Base-by-base conservation (phyloP, 345 rosid species). In the Heritiera littoralis region DNA sequence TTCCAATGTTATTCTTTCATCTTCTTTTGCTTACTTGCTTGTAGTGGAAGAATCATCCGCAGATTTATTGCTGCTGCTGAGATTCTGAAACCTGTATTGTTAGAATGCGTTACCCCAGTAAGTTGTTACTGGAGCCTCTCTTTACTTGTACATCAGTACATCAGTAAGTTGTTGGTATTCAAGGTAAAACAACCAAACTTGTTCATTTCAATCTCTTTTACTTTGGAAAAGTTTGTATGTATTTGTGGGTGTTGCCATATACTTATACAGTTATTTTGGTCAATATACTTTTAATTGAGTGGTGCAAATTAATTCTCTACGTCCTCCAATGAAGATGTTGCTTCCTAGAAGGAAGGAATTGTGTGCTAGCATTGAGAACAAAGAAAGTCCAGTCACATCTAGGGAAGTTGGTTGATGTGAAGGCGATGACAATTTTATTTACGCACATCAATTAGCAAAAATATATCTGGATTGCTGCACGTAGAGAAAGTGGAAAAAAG, bases 111-210 rank as follows among this genome's bases (percentile, higher is more conserved):
- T 43, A 67, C 72, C 72, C 94, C 99, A 0, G 70, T 94, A 51
- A 89, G 97, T 76, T 96, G 98, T 84, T 96, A 90, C 82, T 91
- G 95, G 99, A 90, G 89, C 78, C 86, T 94, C 74, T 92, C 94
- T 49, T 86, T 93, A 75, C 70, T 88, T 83, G 77, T 91, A 58
- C 85, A 80, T 4, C 94, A 82, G 6, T 91, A 58, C 85, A 80
- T 4, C 94, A n/a, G n/a, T n/a, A n/a, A n/a, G n/a, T 83, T 82
- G 68, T 85, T 89, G 68, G 93, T 92, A 65, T 92, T 92, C 80
- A 87, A 88, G 96, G 98, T 95, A 86, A 69, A 68, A 14, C 78
- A 40, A 9, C 59, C 14, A 30, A 45, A 32, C 65, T 70, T 55
- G 46, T 64, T 20, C 15, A 45, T 10, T 64, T 45, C 54, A 30